Conservation (phyloP, 768 basidiomycete species). For the Phylloporus sp. region DNA sequence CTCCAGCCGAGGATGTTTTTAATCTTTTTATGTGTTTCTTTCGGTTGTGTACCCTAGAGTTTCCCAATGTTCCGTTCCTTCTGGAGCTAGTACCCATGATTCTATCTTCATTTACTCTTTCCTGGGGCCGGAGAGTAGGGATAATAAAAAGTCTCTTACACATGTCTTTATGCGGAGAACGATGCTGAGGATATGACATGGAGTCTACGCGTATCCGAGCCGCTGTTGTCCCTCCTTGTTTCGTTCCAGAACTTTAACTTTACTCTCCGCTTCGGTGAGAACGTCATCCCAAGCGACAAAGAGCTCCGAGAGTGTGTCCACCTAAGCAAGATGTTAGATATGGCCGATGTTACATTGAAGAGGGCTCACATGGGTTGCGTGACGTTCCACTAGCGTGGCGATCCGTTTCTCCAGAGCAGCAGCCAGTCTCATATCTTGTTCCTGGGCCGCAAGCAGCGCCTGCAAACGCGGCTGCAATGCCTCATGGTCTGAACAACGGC, state of each 20-base stretch:
- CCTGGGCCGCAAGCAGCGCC: slow-evolving; percentile 51
- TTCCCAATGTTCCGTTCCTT: slow-evolving; percentile 10
- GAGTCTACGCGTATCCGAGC: slow-evolving; percentile 52
- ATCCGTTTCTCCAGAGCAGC: slow-evolving; percentile 63
- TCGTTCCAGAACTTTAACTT: slow-evolving; percentile 53
- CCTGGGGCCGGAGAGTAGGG: slow-evolving; percentile 6
- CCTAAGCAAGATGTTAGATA: slow-evolving; percentile 39
- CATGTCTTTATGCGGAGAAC: slow-evolving; percentile 11
- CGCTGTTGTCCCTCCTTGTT: slow-evolving; percentile 56
- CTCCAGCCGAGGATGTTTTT: slow-evolving; percentile 12
- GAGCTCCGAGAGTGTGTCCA: slow-evolving; percentile 76
- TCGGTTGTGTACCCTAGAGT: slow-evolving; percentile 20
- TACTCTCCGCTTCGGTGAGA: slow-evolving; percentile 62
- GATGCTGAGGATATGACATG: not conserved
- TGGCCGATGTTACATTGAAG: not conserved
- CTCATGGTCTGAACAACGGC: slow-evolving; percentile 50
- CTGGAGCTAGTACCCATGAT: slow-evolving; percentile 12
- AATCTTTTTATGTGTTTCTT: slow-evolving; percentile 10
- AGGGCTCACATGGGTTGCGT: slow-evolving; percentile 62
- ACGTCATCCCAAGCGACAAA: slow-evolving; percentile 86
- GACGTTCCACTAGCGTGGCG: slow-evolving; percentile 59
- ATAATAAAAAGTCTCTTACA: slow-evolving; percentile 17
- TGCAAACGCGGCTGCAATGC: slow-evolving; percentile 65
- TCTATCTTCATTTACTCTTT: slow-evolving; percentile 5
- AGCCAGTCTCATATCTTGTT: slow-evolving; percentile 56